Conservation (phyloP, 2,329 filamentous ascomycete genomes). For the Penicillium sp. region DNA sequence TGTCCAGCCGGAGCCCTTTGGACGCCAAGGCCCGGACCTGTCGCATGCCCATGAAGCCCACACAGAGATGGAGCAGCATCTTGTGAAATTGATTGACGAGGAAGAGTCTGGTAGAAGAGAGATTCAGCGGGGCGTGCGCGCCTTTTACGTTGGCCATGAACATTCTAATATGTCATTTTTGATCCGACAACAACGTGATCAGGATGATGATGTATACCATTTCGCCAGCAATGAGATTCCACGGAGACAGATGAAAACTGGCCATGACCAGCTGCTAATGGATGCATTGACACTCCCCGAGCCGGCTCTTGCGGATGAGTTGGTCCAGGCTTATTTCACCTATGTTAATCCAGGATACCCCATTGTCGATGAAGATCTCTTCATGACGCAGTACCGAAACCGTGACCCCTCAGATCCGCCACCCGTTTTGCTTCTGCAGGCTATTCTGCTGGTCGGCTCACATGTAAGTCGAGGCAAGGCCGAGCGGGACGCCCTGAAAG, state of each 20-base stretch:
- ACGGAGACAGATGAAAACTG: slow-evolving; percentile 47
- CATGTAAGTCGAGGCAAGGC: slow-evolving; percentile 51
- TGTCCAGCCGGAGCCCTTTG: slow-evolving; percentile 27
- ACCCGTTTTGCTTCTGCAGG: slow-evolving; percentile 55
- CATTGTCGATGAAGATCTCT: slow-evolving; percentile 56
- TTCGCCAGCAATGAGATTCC: slow-evolving; percentile 51
- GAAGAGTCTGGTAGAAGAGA: slow-evolving; percentile 51
- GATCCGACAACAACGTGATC: slow-evolving; percentile 54
- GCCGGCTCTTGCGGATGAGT: slow-evolving; percentile 53
- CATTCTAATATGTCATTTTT: slow-evolving; percentile 62
- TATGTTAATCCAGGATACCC: slow-evolving; percentile 58
- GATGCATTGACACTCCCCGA: slow-evolving; percentile 57
- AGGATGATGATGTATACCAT: slow-evolving; percentile 48
- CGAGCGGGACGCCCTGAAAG: slow-evolving; percentile 51
- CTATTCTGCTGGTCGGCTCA: slow-evolving; percentile 56
- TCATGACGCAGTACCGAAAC: slow-evolving; percentile 56
- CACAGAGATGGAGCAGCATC: slow-evolving; percentile 49
- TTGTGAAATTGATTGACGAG: slow-evolving; percentile 57
- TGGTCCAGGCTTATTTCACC: slow-evolving; percentile 57
- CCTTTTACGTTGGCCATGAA: slow-evolving; percentile 61
- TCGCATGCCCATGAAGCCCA: slow-evolving; percentile 46
- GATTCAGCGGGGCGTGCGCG: slow-evolving; percentile 54
- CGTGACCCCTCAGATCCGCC: slow-evolving; percentile 51
- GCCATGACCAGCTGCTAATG: slow-evolving; percentile 50
- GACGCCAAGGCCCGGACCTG: slow-evolving; percentile 33